Evolutionary conservation across 495 filamentous ascomycete species (phyloP).

Genomic region (Aspergillus panamensis): DNA sequence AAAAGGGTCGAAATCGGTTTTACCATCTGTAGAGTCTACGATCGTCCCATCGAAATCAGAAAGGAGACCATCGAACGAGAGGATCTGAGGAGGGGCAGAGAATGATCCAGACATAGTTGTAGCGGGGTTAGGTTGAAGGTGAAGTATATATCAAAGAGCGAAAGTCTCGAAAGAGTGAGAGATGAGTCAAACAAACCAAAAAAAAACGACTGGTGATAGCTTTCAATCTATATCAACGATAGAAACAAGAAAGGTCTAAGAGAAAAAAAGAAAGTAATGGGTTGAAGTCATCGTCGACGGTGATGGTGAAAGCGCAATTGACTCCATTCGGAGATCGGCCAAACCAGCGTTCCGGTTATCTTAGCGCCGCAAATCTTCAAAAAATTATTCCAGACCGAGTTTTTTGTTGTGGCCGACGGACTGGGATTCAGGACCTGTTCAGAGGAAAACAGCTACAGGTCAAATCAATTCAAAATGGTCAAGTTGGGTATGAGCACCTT

Average conservation of each 20-base stretch:
- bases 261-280: conserved; percentile 2
- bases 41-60: conserved; percentile 85
- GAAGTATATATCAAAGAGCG: not conserved
- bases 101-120: conserved; percentile 47
- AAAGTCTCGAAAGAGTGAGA: not conserved
- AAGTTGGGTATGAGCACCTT: conserved; percentile 44
- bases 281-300: not conserved
- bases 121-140: conserved; percentile 14
- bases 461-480: conserved; percentile 40
- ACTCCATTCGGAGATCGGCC: conserved; percentile 38
- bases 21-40: conserved; percentile 46
- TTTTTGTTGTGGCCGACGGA: conserved; percentile 8
- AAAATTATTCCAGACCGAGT: conserved; percentile 23
- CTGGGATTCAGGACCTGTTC: conserved; percentile 11
- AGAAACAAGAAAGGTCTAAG: conserved; percentile 6
- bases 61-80: conserved; percentile 71
- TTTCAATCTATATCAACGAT: not conserved
- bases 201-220: not conserved
- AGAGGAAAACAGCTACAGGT: conserved; percentile 8
- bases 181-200: conserved; percentile 5
- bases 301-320: not conserved
- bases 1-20: not conserved
- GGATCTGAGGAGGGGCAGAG: conserved; percentile 54
- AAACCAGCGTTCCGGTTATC: conserved; percentile 42
- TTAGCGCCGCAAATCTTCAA: conserved; percentile 41